These are phyloP conservation scores for Ophiognomonia clavigignenti-juglandacearum DNA, from an alignment of 2,329 filamentous ascomycete genomes.

Conservation along the genomic window DNA sequence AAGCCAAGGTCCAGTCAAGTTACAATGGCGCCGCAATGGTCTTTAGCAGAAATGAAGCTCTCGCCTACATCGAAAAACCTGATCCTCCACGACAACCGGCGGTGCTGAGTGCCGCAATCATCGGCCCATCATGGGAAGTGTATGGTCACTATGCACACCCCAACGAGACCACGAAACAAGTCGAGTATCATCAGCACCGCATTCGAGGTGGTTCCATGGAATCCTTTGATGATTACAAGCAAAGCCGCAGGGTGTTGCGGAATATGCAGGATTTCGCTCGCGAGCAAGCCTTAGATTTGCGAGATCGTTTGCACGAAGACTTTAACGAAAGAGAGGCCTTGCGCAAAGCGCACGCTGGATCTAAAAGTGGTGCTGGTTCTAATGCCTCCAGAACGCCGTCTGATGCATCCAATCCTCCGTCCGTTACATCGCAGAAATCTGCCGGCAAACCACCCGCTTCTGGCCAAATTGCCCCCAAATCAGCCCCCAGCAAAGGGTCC, in stretches of 20 bases:
- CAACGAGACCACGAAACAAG: not conserved
- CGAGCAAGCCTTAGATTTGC: slow-evolving; percentile 15
- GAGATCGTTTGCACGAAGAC: slow-evolving; percentile 17
- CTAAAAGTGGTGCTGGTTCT: not conserved
- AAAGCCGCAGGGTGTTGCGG: slow-evolving; percentile 17
- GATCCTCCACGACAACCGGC: slow-evolving; percentile 19
- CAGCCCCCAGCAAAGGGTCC: too few relatives aligned
- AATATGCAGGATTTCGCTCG: slow-evolving; percentile 22
- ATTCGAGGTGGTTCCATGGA: not conserved
- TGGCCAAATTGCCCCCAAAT: too few relatives aligned
- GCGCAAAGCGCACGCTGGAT: not conserved
- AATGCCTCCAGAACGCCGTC: too few relatives aligned
- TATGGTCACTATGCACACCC: slow-evolving; percentile 23
- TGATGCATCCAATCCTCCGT: too few relatives aligned
- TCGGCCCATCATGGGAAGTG: slow-evolving; percentile 22
- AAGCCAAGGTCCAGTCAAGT: slow-evolving; percentile 18
- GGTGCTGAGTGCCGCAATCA: slow-evolving; percentile 23
- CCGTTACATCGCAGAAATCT: too few relatives aligned
- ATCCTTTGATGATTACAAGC: slow-evolving; percentile 15
- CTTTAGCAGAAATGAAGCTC: slow-evolving; percentile 23
- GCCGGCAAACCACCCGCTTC: too few relatives aligned
- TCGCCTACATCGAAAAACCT: slow-evolving; percentile 16
- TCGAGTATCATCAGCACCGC: slow-evolving; percentile 4
- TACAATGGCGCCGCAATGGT: slow-evolving; percentile 25
- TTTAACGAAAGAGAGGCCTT: not conserved